A percentile compares a stretch with the other conserved stretches of the same genome.
Evolutionary conservation across 2,329 filamentous ascomycete genomes (phyloP).

Genomic region (Colletotrichum australisinense): DNA sequence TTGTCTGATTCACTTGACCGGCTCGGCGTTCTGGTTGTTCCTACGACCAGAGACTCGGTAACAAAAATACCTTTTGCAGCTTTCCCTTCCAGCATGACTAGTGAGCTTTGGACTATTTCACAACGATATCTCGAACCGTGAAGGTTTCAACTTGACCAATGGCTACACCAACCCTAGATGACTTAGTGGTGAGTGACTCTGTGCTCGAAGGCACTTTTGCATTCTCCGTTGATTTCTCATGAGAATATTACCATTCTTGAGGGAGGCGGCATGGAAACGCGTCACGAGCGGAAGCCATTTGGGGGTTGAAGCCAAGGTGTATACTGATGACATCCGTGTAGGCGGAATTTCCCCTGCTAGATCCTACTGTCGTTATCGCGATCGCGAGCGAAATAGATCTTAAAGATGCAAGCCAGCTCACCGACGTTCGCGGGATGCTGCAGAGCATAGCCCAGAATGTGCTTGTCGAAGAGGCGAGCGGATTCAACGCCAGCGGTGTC

Average conservation of each 20-base stretch:
- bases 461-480: conserved; percentile 74
- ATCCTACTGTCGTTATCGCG: conserved; percentile 81
- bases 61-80: neutral
- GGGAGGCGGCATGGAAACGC: neutral
- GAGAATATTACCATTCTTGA: neutral
- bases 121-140: conserved; percentile 33
- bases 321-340: neutral
- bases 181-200: conserved; percentile 26
- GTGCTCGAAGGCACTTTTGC: neutral
- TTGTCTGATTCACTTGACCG: neutral
- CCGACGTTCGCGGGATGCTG: conserved; percentile 68
- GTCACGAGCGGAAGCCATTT: neutral
- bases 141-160: conserved; percentile 9
- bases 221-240: neutral
- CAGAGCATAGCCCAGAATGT: conserved; percentile 75
- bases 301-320: neutral
- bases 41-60: neutral
- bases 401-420: conserved; percentile 59
- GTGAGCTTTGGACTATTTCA: conserved; percentile 14
- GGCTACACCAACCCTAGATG: conserved; percentile 27
- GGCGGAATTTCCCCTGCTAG: conserved; percentile 67
- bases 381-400: conserved; percentile 82
- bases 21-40: neutral
- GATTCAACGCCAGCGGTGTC: conserved; percentile 83
- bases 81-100: conserved; percentile 25